Percentiles rank a stretch among this genome's conserved stretches.
These are phyloP conservation scores for Catharanthus roseus DNA, from an alignment of 257 asterid species.

Conservation along the genomic window DNA sequence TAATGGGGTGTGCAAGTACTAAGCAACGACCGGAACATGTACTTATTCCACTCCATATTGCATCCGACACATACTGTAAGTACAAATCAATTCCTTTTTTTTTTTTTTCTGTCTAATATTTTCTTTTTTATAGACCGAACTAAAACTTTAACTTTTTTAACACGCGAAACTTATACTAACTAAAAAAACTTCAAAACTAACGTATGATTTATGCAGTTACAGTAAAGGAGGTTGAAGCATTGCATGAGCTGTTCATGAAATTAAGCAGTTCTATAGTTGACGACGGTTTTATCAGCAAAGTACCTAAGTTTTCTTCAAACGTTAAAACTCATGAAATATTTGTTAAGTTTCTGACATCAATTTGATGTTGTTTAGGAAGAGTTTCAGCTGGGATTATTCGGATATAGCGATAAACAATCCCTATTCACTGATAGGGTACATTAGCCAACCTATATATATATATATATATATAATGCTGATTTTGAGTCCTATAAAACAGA, in stretches of 20 bases:
- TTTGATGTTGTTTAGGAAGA: slow-evolving; percentile 31
- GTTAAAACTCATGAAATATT: too few relatives aligned
- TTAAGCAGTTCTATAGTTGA: slow-evolving; percentile 43
- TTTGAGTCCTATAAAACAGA: neutral
- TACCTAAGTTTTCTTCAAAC: slow-evolving; percentile 5
- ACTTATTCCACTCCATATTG: slow-evolving; percentile 38
- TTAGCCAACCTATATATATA: too few relatives aligned
- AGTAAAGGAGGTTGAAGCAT: slow-evolving; percentile 37
- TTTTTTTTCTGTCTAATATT: too few relatives aligned
- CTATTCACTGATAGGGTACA: slow-evolving; percentile 47
- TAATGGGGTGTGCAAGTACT: slow-evolving; percentile 40
- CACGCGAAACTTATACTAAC: too few relatives aligned
- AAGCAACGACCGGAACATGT: slow-evolving; percentile 29
- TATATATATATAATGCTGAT: slow-evolving; percentile 11
- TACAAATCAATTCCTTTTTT: too few relatives aligned
- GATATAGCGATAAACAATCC: slow-evolving; percentile 35
- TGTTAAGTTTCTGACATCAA: neutral
- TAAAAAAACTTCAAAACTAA: too few relatives aligned
- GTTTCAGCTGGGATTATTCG: slow-evolving; percentile 51
- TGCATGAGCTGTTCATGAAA: slow-evolving; percentile 41
- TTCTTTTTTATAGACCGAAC: too few relatives aligned
- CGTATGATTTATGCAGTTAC: slow-evolving; percentile 32
- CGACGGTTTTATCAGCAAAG: slow-evolving; percentile 47
- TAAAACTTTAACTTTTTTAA: too few relatives aligned
- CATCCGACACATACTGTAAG: slow-evolving; percentile 46